Evolutionary conservation across 2,329 filamentous ascomycete species (phyloP), one percentile per base, ranked within the genome.

Genomic region (Drechmeria coniospora): DNA sequence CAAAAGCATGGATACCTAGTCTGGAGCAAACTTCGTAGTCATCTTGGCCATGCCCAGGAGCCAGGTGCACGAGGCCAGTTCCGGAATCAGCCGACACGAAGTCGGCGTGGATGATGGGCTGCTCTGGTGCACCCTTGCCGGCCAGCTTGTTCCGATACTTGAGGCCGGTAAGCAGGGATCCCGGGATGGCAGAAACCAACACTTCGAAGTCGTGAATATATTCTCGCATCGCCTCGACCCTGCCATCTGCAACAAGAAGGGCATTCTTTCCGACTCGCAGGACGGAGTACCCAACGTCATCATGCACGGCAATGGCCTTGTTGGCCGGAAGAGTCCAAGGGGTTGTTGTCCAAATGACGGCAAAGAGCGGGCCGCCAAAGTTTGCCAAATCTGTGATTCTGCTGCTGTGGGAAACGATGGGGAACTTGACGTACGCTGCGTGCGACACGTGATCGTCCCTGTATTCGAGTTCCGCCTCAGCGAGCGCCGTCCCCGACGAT

Each of bases 261-360:
- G 73, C 71, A 37, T 74, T 61, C 0, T 49, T 49, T 1, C 59
- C 59, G 2, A 67, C 59, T 30, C 63, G 57, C 21, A 92, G 57
- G 13, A 92, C 52, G 4, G 63, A 62, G 48, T 95, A 98, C 23
- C 72, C 59, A 34, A 95, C 55, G 21, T 80, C 72, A 6, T 68
- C 59, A 41, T 83, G 74, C 20, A 95, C 66, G 3, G 83, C 86
- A 47, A 98, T 84, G 1, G 82, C 86, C 46, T 73, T 74, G 49
- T 98, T 98, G 2, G 87, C 86, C 1, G 90, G 87, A 5, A 98
- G 60, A 0, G 90, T 98, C 90, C 90, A 98, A 0, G 90, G 90
- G 1, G 90, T 98, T 0, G 90, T 98, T 2, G 90, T 98, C 90
- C 90, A 98, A 28, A 95, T 81, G n/a, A 90, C 66, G n/a, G 79